Conservation (phyloP, 148 eudicot species). For the Vaccinium corymbosum region DNA sequence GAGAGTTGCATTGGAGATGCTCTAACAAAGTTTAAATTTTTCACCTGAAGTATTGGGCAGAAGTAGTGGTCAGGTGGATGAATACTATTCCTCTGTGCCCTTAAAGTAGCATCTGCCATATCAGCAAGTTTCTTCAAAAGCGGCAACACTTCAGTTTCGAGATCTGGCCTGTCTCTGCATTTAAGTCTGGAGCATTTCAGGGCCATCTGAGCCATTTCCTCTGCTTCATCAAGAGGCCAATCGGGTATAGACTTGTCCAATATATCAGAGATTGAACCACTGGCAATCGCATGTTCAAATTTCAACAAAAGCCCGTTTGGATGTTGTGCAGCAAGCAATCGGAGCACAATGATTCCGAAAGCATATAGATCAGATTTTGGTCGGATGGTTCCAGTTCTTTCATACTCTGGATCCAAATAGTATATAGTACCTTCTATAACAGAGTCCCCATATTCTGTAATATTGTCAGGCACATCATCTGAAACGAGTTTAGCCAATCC, state of each 20-base stretch:
- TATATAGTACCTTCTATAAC: constrained; percentile 54
- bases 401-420: constrained; percentile 81
- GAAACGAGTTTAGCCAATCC: constrained; percentile 66
- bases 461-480: constrained; percentile 45
- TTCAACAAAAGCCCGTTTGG: constrained; percentile 58
- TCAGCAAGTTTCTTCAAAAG: constrained; percentile 64
- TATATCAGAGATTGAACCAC: constrained; percentile 43
- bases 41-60: constrained; percentile 72
- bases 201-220: constrained; percentile 56
- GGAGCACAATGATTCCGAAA: constrained; percentile 68
- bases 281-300: constrained; percentile 50
- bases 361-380: constrained; percentile 80
- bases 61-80: constrained; percentile 62
- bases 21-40: neutral
- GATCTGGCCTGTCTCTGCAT: constrained; percentile 87
- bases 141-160: constrained; percentile 64
- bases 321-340: constrained; percentile 49
- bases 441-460: constrained; percentile 59
- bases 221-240: constrained; percentile 68
- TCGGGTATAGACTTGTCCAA: constrained; percentile 54
- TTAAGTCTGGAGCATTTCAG: constrained; percentile 61
- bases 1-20: neutral
- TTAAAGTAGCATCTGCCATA: constrained; percentile 50
- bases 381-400: constrained; percentile 71
- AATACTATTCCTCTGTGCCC: constrained; percentile 27